Percentiles rank a stretch among this genome's conserved stretches.
Evolutionary conservation across 768 basidiomycete species (phyloP).

Genomic region (Filobasidium wieringae): DNA sequence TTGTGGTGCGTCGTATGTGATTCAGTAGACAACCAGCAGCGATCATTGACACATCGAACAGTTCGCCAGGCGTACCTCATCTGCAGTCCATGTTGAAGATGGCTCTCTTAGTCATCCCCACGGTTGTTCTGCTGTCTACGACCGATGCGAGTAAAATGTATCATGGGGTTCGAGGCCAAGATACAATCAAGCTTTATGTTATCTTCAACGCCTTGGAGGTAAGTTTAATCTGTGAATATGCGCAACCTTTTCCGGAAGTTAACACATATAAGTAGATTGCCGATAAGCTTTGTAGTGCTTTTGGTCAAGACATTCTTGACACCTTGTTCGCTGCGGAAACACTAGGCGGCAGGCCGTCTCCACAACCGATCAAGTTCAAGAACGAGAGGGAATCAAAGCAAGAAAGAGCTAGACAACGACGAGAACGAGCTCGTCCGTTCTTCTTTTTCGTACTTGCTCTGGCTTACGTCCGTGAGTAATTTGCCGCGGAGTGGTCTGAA

Average conservation of each 20-base stretch:
- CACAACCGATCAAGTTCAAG: not conserved
- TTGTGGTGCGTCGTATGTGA: not conserved
- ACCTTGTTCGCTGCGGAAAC: conserved; percentile 91
- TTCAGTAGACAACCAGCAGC: not conserved
- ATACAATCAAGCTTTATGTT: conserved; percentile 96
- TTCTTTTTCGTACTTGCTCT: conserved; percentile 72
- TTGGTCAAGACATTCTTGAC: conserved; percentile 94
- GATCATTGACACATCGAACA: not conserved
- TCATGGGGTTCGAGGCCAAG: conserved; percentile 92
- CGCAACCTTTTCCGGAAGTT: not conserved
- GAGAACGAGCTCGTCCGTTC: conserved; percentile 56
- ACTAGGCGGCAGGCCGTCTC: conserved; percentile 46
- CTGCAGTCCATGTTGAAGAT: conserved; percentile 79
- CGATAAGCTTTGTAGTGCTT: conserved; percentile 83
- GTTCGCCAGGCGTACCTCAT: conserved; percentile 42
- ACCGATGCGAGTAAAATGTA: conserved; percentile 97
- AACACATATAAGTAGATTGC: conserved; percentile 61
- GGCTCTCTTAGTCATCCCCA: conserved; percentile 57
- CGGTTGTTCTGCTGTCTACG: conserved; percentile 61
- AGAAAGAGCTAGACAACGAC: conserved; percentile 40
- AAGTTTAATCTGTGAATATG: conserved; percentile 26
- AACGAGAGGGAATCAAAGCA: not conserved
- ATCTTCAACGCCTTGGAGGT: conserved; percentile 98
- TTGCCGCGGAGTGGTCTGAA: not conserved
- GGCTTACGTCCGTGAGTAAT: conserved; percentile 61